Evolutionary conservation across 2,329 filamentous ascomycete species (phyloP).

Genomic region (Exophiala sp.): DNA sequence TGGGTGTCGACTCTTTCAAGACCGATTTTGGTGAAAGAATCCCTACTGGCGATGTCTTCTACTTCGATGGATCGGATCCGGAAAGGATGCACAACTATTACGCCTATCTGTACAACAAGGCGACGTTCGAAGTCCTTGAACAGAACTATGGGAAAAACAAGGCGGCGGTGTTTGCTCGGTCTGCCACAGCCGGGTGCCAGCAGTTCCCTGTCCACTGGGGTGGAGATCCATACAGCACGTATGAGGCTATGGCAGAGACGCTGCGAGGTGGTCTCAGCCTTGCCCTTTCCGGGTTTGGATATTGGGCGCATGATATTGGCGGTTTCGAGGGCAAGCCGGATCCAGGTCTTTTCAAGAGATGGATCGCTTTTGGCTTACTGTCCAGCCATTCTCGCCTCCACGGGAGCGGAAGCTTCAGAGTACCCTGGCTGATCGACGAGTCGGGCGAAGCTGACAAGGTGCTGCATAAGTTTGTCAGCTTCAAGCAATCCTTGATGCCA

Average conservation of each 20-base stretch:
- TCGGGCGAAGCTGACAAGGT: constrained; percentile 45
- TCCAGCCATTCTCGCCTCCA: constrained; percentile 66
- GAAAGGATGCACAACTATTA: constrained; percentile 72
- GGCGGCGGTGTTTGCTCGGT: constrained; percentile 55
- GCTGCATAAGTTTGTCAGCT: constrained; percentile 47
- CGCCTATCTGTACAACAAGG: constrained; percentile 65
- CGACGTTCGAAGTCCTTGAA: constrained; percentile 54
- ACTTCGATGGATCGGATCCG: constrained; percentile 57
- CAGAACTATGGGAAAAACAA: not conserved
- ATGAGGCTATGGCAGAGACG: constrained; percentile 66
- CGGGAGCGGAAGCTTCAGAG: constrained; percentile 63
- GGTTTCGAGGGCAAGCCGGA: constrained; percentile 64
- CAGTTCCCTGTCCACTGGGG: constrained; percentile 67
- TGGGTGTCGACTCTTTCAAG: constrained; percentile 66
- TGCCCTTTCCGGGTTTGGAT: constrained; percentile 59
- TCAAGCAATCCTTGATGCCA: constrained; percentile 54
- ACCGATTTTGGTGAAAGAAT: constrained; percentile 72
- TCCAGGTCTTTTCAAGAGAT: constrained; percentile 68
- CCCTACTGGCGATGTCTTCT: constrained; percentile 54
- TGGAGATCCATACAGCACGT: constrained; percentile 68
- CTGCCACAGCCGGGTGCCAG: constrained; percentile 62
- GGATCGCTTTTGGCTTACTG: constrained; percentile 69
- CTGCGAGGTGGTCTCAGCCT: constrained; percentile 60
- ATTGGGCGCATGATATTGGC: constrained; percentile 66
- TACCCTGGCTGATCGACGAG: constrained; percentile 65